phyloP scores from a whole-genome alignment of 2,329 filamentous ascomycete genomes.

The Septoria petroselini region DNA sequence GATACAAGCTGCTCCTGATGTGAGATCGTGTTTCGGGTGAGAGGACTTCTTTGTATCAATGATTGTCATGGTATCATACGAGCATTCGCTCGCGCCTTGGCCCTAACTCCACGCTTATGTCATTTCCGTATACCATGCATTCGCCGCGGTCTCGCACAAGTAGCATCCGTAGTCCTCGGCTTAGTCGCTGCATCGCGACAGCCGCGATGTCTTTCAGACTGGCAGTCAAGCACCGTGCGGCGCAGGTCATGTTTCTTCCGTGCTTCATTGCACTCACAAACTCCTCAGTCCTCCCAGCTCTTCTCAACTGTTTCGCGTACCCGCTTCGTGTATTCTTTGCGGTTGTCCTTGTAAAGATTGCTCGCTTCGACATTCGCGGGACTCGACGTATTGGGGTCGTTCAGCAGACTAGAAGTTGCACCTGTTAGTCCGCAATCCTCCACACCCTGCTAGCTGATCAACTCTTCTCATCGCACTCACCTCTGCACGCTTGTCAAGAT shows the following conservation, averaged over 20 bases:
- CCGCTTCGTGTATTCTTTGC: constrained; percentile 91
- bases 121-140: not conserved
- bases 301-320: constrained; percentile 97
- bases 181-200: too few relatives aligned
- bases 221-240: too few relatives aligned
- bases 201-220: too few relatives aligned
- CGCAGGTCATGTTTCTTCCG: too few relatives aligned
- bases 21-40: too few relatives aligned
- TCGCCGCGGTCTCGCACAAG: not conserved
- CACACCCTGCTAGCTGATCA: not conserved
- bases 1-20: too few relatives aligned
- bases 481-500: constrained; percentile 97
- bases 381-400: constrained; percentile 97
- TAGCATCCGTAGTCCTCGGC: too few relatives aligned
- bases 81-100: not conserved
- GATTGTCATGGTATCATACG: not conserved
- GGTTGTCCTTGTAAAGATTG: constrained; percentile 97
- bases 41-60: too few relatives aligned
- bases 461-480: constrained; percentile 48
- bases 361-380: constrained; percentile 97
- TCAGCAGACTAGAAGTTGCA: constrained; percentile 67
- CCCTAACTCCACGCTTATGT: not conserved
- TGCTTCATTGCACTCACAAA: not conserved
- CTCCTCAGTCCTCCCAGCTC: constrained; percentile 79
- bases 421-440: not conserved